phyloP scores from a whole-genome alignment of 192 early-diverging fungal genomes.

The Podila epigama region DNA sequence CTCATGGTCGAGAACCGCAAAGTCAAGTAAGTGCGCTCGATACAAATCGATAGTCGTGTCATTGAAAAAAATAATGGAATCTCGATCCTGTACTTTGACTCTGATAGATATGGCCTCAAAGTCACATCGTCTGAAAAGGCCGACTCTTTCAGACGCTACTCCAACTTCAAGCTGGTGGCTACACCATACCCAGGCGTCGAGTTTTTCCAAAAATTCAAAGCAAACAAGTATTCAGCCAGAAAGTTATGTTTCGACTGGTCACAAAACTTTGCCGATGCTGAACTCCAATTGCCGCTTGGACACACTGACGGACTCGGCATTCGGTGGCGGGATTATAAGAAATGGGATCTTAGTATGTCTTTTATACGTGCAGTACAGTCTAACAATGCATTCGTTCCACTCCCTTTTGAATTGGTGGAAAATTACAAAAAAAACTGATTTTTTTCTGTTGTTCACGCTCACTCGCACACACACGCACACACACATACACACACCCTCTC shows the following conservation, averaged over 20 bases:
- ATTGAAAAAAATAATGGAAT: not conserved
- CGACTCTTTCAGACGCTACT: conserved; percentile 43
- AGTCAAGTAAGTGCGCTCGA: conserved; percentile 42
- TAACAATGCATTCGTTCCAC: no score
- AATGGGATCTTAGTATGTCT: conserved; percentile 39
- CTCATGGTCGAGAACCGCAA: conserved; percentile 53
- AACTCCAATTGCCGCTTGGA: conserved; percentile 34
- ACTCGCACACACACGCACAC: not conserved
- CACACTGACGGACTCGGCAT: conserved; percentile 27
- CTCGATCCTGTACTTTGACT: not conserved
- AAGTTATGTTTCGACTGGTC: conserved; percentile 49
- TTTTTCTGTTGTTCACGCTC: not conserved
- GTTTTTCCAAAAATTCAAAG: conserved; percentile 52
- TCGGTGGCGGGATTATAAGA: conserved; percentile 41
- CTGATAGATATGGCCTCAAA: conserved; percentile 43
- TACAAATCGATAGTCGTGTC: not conserved
- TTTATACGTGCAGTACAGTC: not conserved
- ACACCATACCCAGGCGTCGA: conserved; percentile 49
- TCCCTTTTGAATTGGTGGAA: no score
- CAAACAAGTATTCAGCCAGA: conserved; percentile 47
- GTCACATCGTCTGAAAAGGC: conserved; percentile 50
- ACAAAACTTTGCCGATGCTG: conserved; percentile 50
- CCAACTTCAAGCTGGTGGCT: conserved; percentile 48
- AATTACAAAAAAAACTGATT: no score
- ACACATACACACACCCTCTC: not conserved